Base-by-base conservation (phyloP, 1,139 yeast species). In the Pichia sp. region DNA sequence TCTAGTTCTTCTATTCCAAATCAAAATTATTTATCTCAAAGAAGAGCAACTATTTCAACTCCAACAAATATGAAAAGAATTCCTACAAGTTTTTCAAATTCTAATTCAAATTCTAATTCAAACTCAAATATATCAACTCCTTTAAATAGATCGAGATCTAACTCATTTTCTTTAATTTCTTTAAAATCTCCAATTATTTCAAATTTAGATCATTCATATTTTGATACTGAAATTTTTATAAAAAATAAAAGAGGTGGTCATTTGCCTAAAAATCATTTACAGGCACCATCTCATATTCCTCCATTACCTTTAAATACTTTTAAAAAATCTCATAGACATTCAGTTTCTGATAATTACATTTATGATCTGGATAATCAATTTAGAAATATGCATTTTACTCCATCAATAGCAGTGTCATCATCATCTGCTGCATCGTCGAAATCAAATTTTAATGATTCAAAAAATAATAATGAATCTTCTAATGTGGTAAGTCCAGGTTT, bases 21-120 rank as follows among this genome's bases (percentile, higher is more conserved):
- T 24, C 31, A 8, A 6, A 6, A 33, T 26, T 6, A 6, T 26
- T 26, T 26, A 11, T 12, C 26, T 35, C 58, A 56, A 36, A 51
- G 63, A 47, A 47, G 61, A 26, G 47, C 56, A 2, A 55, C 60
- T 1, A 39, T 56, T 11, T 51, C 51, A 9, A 47, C 50, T 28
- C 40, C 39, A 31, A 37, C 54, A 4, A 47, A 37, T 37, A 23
- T 45, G 11, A 43, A 47, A 37, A 29, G 54, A 23, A 43, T 42
- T 9, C 52, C 50, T 1, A 22, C 4, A 4, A 32, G n/a, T 4
- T 23, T 26, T 9, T 11, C 44, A 4, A 6, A 30, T 6, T 10
- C 32, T 4, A 16, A 23, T 10, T 25, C 27, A 7, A 26, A 26
- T 11, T 35, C 39, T 6, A 25, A 12, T 8, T 23, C 39, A 32